Evolutionary conservation across 176 grass and related monocot genomes (phyloP), one percentile per base, ranked within the genome.

Genomic region (Juncus inflexus): DNA sequence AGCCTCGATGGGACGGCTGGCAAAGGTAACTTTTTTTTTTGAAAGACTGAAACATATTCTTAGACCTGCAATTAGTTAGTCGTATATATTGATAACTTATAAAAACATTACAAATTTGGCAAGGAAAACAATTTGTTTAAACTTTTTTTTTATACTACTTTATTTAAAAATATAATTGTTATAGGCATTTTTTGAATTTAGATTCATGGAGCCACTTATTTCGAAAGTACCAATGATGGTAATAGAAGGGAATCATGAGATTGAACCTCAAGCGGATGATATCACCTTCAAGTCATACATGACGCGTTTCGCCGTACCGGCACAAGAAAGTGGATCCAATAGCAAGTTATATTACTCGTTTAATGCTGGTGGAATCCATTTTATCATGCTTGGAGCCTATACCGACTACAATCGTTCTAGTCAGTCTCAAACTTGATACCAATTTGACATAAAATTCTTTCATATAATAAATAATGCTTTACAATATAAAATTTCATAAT

Each of bases 221-320:
- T 96, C 84, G 4, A 96, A 61, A 66, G 61, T 91, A 12, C 82
- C 87, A 1, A 81, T 86, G 84, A 96, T 96, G 92, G 82, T 91
- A 11, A 89, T 86, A 2, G 92, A 91, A 79, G 87, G 92, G 49
- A 97, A 96, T 77, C 92, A 96, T 11, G 92, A 96, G 70, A 91
- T 90, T 3, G 92, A 96, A 40, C 92, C 84, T 9, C 92, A 96
- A 75, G 79, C 73, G 40, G 84, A 78, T 14, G 74, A 55, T 11
- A 66, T 86, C 51, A 88, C 81, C 12, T 96, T 91, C 7, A 67
- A 79, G 15, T 91, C 91, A n/a, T 96, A 96, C 71, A 42, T 76
- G 77, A 72, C 91, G 2, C 79, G 91, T 3, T 96, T 96, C 37
- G 78, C 91, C 62, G 84, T 91, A 69, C 91, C 91, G 0, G 74